A percentile compares a stretch with the other conserved stretches of the same genome.
Evolutionary conservation across 75 land plant species (phyloP).

Genomic region (Ceratopteris richardii): DNA sequence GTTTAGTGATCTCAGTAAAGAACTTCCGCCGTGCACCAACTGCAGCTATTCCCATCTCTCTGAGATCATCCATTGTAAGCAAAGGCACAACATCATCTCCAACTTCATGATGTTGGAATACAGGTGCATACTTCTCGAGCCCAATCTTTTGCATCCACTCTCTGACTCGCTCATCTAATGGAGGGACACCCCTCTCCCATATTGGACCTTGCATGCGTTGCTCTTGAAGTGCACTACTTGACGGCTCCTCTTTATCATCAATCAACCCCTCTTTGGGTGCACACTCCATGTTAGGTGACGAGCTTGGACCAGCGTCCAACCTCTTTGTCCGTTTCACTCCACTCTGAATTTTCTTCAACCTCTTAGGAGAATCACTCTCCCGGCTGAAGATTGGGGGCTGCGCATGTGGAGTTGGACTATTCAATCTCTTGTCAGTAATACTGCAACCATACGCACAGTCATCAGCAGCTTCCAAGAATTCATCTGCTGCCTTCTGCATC

Average conservation of each 20-base stretch:
- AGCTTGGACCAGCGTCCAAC: background rate
- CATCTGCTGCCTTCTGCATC: too few species aligned
- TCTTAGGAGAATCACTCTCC: too few species aligned
- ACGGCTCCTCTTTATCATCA: conserved; percentile 1
- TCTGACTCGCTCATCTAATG: background rate
- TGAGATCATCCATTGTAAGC: conserved; percentile 15
- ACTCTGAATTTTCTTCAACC: too few species aligned
- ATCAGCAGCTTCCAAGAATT: too few species aligned
- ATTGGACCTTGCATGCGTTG: background rate
- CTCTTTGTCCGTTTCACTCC: background rate
- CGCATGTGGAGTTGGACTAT: too few species aligned
- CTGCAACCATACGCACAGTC: too few species aligned
- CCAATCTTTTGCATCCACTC: conserved; percentile 3
- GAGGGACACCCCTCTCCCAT: conserved; percentile 2
- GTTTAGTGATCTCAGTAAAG: background rate
- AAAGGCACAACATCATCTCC: conserved; percentile 14
- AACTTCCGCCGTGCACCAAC: conserved; percentile 15
- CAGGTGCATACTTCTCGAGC: conserved; percentile 1
- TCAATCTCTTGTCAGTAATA: too few species aligned
- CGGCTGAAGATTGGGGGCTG: too few species aligned
- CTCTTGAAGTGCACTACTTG: conserved; percentile 4
- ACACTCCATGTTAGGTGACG: background rate
- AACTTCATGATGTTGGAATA: conserved; percentile 10
- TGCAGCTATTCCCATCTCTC: conserved; percentile 8
- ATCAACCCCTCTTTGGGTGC: background rate